Percentiles rank a stretch among this genome's conserved stretches.
phyloP scores from a whole-genome alignment of 257 asterid genomes.

The Ajuga chamaepitys region DNA sequence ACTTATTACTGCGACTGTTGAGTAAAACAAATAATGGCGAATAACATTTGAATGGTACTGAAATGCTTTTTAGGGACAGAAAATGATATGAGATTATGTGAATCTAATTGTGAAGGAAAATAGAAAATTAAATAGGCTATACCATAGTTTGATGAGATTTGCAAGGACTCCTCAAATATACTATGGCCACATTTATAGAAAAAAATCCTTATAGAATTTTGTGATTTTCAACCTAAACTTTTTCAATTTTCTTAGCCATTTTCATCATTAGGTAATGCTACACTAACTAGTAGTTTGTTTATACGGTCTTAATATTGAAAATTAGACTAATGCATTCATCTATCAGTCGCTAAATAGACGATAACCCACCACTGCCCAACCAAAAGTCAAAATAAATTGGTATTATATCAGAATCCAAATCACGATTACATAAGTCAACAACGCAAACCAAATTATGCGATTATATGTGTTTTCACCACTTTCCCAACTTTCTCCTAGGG shows the following conservation, averaged over 20 bases:
- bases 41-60: no score
- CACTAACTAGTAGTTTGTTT: not conserved
- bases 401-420: no score
- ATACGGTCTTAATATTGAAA: not conserved
- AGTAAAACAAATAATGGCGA: not conserved
- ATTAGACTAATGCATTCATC: not conserved
- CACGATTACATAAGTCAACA: no score
- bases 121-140: not conserved
- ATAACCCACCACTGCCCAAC: no score
- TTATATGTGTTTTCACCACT: no score
- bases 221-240: not conserved
- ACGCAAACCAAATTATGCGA: no score
- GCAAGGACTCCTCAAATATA: not conserved
- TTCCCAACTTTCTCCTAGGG: no score
- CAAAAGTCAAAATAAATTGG: no score
- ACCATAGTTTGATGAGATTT: not conserved
- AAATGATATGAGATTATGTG: no score
- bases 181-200: constrained; percentile 14
- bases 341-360: not conserved
- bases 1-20: not conserved
- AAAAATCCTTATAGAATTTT: not conserved
- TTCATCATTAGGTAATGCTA: constrained; percentile 17
- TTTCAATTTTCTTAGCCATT: constrained; percentile 6
- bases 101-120: no score
- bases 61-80: no score